Evolutionary conservation across 2,329 filamentous ascomycete species (phyloP), one percentile per base, ranked within the genome.

Genomic region (Fusarium compactum): DNA sequence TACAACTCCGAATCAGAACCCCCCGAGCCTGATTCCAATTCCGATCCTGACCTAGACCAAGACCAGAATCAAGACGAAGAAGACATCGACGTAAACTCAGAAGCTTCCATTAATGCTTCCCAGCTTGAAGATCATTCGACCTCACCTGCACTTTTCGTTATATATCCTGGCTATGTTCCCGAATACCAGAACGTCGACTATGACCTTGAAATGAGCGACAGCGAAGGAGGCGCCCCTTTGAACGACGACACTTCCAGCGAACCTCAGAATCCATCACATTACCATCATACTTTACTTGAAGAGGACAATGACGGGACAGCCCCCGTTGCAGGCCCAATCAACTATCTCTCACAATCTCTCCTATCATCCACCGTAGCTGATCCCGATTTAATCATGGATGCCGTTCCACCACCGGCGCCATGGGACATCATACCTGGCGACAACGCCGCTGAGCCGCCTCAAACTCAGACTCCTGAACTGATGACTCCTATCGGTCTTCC

Each of bases 191-290:
- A 69, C 22, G 60, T 69, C 30, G 74, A 76, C 32, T 68, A 77
- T 67, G 78, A 80, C 40, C 59, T 77, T 34, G 76, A 76, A 38
- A 78, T 81, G 77, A 79, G 76, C 72, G 80, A 80, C 24, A 76
- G 73, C 57, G 78, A 81, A 56, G 77, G 78, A 29, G 78, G 79
- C 46, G 77, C 71, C 52, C 70, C 76, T 34, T 58, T 79, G 14
- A 58, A 75, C 45, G 62, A 68, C 34, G 62, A 61, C 51, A 41
- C 29, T 44, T 43, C 59, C 20, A 50, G 58, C 58, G 56, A 59
- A 48, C 43, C 51, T 45, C 61, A 58, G 29, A 44, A 50, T 9
- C 59, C 62, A 50, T 54, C 47, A 30, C 43, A 70, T 43, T 29
- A 60, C 27, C 61, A 69, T 40, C 47, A 52, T 41, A 18, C 29